Evolutionary conservation across 2,329 filamentous ascomycete species (phyloP).

Genomic region (Drechslera avenae): DNA sequence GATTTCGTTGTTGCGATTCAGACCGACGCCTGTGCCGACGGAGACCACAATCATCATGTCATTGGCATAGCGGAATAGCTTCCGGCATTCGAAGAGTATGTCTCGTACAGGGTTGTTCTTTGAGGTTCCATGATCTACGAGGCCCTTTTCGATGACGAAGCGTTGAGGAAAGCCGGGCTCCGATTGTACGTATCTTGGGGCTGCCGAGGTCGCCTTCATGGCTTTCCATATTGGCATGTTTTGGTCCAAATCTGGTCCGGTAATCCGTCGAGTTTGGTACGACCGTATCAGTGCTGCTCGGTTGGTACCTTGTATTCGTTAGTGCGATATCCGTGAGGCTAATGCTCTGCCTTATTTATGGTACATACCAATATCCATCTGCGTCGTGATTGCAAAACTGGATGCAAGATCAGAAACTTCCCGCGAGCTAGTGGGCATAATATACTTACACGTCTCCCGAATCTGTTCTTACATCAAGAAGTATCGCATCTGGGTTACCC

Average conservation of each 20-base stretch:
- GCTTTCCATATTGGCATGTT: constrained; percentile 36
- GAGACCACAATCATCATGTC: constrained; percentile 42
- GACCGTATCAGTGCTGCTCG: constrained; percentile 39
- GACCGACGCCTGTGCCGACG: constrained; percentile 33
- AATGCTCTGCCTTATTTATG: neutral
- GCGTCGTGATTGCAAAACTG: constrained; percentile 38
- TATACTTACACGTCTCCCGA: constrained; percentile 38
- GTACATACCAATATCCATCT: constrained; percentile 32
- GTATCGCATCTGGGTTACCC: constrained; percentile 23
- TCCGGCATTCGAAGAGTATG: constrained; percentile 38
- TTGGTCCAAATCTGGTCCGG: constrained; percentile 33
- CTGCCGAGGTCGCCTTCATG: constrained; percentile 31
- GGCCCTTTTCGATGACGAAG: constrained; percentile 34
- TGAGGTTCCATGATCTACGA: constrained; percentile 38
- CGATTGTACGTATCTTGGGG: constrained; percentile 31
- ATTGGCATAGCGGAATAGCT: constrained; percentile 37
- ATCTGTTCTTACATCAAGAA: constrained; percentile 32
- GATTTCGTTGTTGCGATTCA: constrained; percentile 24
- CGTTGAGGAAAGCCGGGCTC: constrained; percentile 20
- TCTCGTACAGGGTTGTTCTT: constrained; percentile 44
- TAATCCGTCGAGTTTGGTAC: constrained; percentile 38
- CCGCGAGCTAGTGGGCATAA: neutral
- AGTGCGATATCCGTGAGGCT: neutral
- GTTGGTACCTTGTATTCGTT: constrained; percentile 18
- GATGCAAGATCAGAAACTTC: constrained; percentile 6